Evolutionary conservation across 805 yeast genomes (phyloP).

Genomic region (Scheffersomyces amazonensis): DNA sequence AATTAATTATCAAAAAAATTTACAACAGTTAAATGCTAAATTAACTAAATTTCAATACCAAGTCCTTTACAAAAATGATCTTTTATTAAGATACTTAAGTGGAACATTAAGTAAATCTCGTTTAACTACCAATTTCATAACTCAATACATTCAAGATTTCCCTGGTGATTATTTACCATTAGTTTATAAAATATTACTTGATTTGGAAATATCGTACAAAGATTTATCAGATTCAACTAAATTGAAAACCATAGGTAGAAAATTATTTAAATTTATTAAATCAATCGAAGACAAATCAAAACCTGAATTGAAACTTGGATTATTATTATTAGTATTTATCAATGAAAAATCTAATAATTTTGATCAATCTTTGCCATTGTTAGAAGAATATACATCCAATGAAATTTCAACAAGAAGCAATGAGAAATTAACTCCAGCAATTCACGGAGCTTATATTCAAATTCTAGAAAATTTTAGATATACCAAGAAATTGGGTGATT

Average conservation of each 20-base stretch:
- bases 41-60: slow-evolving; percentile 37
- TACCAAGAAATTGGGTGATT: slow-evolving; percentile 22
- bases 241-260: slow-evolving; percentile 14
- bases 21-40: slow-evolving; percentile 29
- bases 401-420: neutral
- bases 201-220: slow-evolving; percentile 22
- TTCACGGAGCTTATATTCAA: slow-evolving; percentile 48
- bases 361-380: slow-evolving; percentile 28
- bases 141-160: slow-evolving; percentile 16
- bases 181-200: slow-evolving; percentile 26
- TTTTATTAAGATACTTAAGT: slow-evolving; percentile 37
- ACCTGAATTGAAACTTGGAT: slow-evolving; percentile 16
- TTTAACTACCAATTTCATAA: slow-evolving; percentile 12
- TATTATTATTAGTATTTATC: slow-evolving; percentile 26
- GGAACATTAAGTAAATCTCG: slow-evolving; percentile 30
- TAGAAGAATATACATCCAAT: slow-evolving; percentile 28
- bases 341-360: slow-evolving; percentile 17
- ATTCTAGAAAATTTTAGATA: slow-evolving; percentile 47
- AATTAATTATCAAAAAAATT: slow-evolving; percentile 30
- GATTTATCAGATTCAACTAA: slow-evolving; percentile 19
- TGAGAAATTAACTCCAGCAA: slow-evolving; percentile 37
- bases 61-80: slow-evolving; percentile 41
- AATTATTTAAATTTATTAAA: slow-evolving; percentile 17
- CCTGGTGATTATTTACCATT: slow-evolving; percentile 30
- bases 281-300: neutral